These are phyloP conservation scores for Colletotrichum paranaense DNA, from an alignment of 2,329 filamentous ascomycete genomes.

Conservation along the genomic window DNA sequence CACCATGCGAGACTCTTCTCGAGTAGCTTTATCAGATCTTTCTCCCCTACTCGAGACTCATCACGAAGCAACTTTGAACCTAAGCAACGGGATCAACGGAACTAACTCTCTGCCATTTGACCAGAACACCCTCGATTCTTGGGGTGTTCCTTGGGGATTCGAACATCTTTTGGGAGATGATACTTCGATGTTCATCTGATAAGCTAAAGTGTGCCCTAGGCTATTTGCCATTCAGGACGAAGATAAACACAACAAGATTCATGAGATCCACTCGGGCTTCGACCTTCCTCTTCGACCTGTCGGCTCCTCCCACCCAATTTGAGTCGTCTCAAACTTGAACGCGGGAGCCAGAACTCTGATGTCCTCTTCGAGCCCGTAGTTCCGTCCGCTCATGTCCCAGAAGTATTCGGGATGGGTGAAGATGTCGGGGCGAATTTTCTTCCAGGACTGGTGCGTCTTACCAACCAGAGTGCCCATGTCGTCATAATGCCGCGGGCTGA, in stretches of 20 bases:
- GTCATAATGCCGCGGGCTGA: slow-evolving; percentile 37
- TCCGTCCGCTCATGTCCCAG: slow-evolving; percentile 28
- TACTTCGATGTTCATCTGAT: background rate
- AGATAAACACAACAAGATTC: background rate
- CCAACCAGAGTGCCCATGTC: slow-evolving; percentile 37
- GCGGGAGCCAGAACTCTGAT: slow-evolving; percentile 27
- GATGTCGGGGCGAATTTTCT: slow-evolving; percentile 26
- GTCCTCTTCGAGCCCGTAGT: slow-evolving; percentile 29
- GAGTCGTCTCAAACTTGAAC: slow-evolving; percentile 21
- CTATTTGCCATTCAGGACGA: background rate
- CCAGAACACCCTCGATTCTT: background rate
- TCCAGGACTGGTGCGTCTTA: slow-evolving; percentile 18
- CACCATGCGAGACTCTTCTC: too few species aligned
- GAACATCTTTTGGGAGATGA: background rate
- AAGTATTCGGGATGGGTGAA: slow-evolving; percentile 28
- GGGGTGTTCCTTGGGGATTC: background rate
- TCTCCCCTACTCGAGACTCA: background rate
- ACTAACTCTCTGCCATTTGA: background rate
- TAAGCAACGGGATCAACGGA: background rate
- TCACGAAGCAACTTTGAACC: background rate
- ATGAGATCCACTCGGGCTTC: slow-evolving; percentile 21
- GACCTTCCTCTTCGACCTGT: slow-evolving; percentile 29
- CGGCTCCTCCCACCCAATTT: slow-evolving; percentile 21
- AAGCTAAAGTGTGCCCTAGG: background rate
- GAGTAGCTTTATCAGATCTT: background rate